Evolutionary conservation across 129 eudicot species (phyloP), one percentile per base, ranked within the genome.

Genomic region (Flaveria trinervia): DNA sequence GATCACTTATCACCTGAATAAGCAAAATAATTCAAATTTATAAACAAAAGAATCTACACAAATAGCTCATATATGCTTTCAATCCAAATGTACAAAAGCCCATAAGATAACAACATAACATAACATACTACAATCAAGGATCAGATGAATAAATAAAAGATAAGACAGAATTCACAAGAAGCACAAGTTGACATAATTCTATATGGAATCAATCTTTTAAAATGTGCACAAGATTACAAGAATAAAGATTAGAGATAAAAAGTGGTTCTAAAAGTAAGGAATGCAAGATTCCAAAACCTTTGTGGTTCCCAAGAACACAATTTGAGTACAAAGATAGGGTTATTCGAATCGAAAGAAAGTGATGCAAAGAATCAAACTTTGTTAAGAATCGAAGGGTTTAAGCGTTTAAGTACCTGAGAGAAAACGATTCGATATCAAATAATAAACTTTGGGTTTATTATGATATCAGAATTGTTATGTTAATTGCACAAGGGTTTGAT

Each of bases 281-380:
- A 25, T 28, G 7, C 9, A 43, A 41, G 78, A 74, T 74, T 60
- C 78, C 45, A 17, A 74, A 74, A 74, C 59, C 13, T 20, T 20
- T 74, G 78, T 25, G 78, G 44, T 49, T 16, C 78, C 78, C 78
- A 23, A 43, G 10, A 44, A 74, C 9, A 44, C 22, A 12, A 56
- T 18, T 57, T 56, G 56, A 57, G 57, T 9, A 39, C 20, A 41
- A 73, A 14, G 11, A 41, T 1, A 41, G 69, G 28, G 61, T 60
- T 59, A 22, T 12, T 73, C 68, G 3, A 73, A 41, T 45, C 73
- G 2, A 41, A 56, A 55, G 33, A 59, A 22, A 71, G 13, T 36
- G 49, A 72, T 55, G 41, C 39, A 22, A 55, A 73, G 49, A 44
- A 59, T 60, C 45, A 60, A 74, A 60, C 69, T 30, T 55, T 10